Percentiles rank a stretch among this genome's conserved stretches.
Evolutionary conservation across 805 yeast genomes (phyloP).

Genomic region (Zygosaccharomyces rouxii): DNA sequence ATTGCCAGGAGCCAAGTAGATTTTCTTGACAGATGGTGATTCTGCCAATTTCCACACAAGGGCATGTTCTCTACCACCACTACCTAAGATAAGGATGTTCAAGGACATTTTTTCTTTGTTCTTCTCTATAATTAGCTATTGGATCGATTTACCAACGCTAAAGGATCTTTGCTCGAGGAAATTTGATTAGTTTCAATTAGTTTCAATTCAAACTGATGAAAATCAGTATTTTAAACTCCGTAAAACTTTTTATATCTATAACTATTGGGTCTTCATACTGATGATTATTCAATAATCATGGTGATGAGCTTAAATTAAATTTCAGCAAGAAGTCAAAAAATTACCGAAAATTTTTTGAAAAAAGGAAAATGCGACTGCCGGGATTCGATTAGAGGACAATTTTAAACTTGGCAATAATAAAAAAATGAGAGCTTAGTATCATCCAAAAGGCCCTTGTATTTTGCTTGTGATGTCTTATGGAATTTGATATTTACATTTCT

Average conservation of each 20-base stretch:
- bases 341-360: neutral
- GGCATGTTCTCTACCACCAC: conserved; percentile 99
- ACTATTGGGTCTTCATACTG: neutral
- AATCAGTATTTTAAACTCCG: neutral
- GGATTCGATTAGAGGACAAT: conserved; percentile 6
- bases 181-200: neutral
- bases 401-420: neutral
- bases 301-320: conserved; percentile 5
- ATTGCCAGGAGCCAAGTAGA: conserved; percentile 95
- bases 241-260: neutral
- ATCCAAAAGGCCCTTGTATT: too few relatives aligned
- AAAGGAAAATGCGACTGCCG: conserved; percentile 1
- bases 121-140: neutral
- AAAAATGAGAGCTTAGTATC: neutral
- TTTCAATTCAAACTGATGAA: neutral
- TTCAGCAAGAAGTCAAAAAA: conserved; percentile 3
- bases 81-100: conserved; percentile 84
- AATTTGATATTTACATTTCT: too few relatives aligned
- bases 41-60: conserved; percentile 86
- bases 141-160: neutral
- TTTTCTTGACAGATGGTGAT: conserved; percentile 62
- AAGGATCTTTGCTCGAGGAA: neutral
- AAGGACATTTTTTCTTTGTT: conserved; percentile 26
- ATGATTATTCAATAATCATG: conserved; percentile 3
- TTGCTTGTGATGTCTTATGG: too few relatives aligned